phyloP scores from a whole-genome alignment of 352 stramenopile genomes.

The Pythium rishiriense region DNA sequence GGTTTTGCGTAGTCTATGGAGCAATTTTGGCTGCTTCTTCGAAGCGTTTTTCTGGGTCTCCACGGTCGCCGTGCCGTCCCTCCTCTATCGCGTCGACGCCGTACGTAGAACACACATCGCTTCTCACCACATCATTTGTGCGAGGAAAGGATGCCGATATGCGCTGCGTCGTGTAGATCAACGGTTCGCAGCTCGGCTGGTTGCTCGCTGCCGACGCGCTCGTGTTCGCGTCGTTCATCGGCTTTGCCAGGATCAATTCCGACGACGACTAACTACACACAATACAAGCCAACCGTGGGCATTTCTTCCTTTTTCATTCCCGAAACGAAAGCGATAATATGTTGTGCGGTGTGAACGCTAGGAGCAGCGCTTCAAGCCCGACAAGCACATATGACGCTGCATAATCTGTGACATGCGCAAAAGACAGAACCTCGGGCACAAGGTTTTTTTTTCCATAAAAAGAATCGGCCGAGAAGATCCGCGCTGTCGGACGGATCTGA shows the following conservation, averaged over 20 bases:
- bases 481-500: background rate
- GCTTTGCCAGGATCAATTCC: slow-evolving; percentile 44
- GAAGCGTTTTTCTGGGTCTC: slow-evolving; percentile 72
- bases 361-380: background rate
- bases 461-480: slow-evolving; percentile 5
- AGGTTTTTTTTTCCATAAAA: slow-evolving; percentile 14
- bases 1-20: slow-evolving; percentile 50
- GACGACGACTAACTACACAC: slow-evolving; percentile 3
- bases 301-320: too few relatives aligned
- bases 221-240: slow-evolving; percentile 63
- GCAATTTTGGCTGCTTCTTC: slow-evolving; percentile 73
- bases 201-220: slow-evolving; percentile 59
- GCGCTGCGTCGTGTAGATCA: slow-evolving; percentile 42
- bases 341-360: background rate
- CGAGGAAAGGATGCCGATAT: too few relatives aligned
- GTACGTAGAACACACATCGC: slow-evolving; percentile 27
- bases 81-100: slow-evolving; percentile 66
- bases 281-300: background rate
- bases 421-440: background rate
- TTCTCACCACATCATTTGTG: background rate
- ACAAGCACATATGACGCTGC: background rate
- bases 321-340: too few relatives aligned
- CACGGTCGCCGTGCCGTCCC: slow-evolving; percentile 57
- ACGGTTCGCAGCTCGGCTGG: slow-evolving; percentile 58
- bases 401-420: slow-evolving; percentile 18